Evolutionary conservation across 495 filamentous ascomycete genomes (phyloP).

Genomic region (Hypoxylon trugodes): DNA sequence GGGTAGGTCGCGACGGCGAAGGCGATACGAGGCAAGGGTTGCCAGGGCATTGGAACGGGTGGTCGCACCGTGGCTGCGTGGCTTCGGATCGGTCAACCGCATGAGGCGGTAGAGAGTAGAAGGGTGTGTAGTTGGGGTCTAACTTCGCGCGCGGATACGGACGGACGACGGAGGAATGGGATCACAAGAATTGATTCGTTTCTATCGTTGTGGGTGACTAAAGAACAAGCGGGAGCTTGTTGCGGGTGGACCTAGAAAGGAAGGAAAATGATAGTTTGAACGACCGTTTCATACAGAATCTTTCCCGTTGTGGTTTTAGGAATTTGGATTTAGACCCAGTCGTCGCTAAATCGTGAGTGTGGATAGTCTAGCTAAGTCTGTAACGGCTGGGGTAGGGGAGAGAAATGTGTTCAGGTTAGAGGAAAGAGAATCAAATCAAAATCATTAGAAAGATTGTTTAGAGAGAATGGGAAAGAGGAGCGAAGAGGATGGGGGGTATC

Average conservation of each 20-base stretch:
- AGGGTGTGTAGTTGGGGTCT: conserved; percentile 13
- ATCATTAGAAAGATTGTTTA: conserved; percentile 22
- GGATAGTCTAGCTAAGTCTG: conserved; percentile 12
- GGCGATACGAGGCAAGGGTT: conserved; percentile 93
- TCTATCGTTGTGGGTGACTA: conserved; percentile 4
- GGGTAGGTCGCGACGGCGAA: conserved; percentile 96
- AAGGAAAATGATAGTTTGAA: conserved; percentile 5
- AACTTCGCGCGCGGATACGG: conserved; percentile 31
- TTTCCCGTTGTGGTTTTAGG: conserved; percentile 1
- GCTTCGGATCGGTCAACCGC: conserved; percentile 46
- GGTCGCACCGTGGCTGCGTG: conserved; percentile 44
- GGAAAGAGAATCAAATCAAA: too few species aligned
- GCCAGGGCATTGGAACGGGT: conserved; percentile 82
- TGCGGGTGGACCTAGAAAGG: conserved; percentile 5
- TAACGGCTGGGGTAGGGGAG: neutral
- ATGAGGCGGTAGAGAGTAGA: conserved; percentile 36
- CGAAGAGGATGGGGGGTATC: conserved; percentile 38
- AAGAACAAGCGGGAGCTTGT: conserved; percentile 11
- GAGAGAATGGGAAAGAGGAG: conserved; percentile 20
- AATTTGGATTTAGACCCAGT: conserved; percentile 22
- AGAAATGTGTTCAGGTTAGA: conserved; percentile 15
- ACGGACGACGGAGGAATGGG: conserved; percentile 18
- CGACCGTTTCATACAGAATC: conserved; percentile 12
- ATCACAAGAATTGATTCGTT: conserved; percentile 8
- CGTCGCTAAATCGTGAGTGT: conserved; percentile 38